These are phyloP conservation scores for Ceratobasidium sp. DNA, from an alignment of 1,284 basidiomycete species.

Conservation along the genomic window DNA sequence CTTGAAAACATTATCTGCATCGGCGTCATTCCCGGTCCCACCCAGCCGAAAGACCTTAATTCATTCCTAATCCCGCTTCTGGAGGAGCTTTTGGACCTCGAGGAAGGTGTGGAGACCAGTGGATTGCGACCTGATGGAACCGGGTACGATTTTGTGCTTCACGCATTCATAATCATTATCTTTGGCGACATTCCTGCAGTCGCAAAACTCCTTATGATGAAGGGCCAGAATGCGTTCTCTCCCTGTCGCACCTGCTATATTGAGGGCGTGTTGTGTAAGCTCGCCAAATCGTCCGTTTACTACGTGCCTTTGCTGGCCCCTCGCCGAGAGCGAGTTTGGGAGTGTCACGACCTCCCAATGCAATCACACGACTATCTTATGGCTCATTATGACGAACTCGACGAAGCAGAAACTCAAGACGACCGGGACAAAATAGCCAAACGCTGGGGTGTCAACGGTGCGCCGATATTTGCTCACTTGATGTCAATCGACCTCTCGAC, in stretches of 20 bases:
- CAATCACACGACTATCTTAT: conserved; percentile 7
- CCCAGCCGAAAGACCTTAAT: conserved; percentile 35
- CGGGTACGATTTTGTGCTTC: conserved; percentile 38
- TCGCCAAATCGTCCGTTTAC: conserved; percentile 42
- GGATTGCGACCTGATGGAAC: background rate
- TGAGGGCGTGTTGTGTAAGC: conserved; percentile 44
- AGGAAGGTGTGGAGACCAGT: conserved; percentile 16
- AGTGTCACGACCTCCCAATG: conserved; percentile 34
- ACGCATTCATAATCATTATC: conserved; percentile 36
- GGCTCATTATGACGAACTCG: background rate
- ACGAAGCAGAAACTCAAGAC: background rate
- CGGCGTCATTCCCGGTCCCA: conserved; percentile 39
- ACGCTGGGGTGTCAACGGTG: conserved; percentile 34
- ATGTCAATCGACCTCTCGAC: conserved; percentile 24
- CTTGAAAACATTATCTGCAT: conserved; percentile 35
- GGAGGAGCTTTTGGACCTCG: conserved; percentile 30
- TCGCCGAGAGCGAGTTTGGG: conserved; percentile 27
- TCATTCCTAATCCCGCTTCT: conserved; percentile 38
- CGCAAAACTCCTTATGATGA: conserved; percentile 46
- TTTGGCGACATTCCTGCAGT: conserved; percentile 49
- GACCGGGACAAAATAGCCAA: background rate
- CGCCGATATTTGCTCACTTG: conserved; percentile 16
- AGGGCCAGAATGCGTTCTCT: conserved; percentile 47
- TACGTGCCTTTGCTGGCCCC: conserved; percentile 49
- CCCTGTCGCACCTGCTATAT: conserved; percentile 50